A percentile compares a stretch with the other conserved stretches of the same genome.
phyloP scores from a whole-genome alignment of 2,329 filamentous ascomycete species.

The Alternaria brassicicola region DNA sequence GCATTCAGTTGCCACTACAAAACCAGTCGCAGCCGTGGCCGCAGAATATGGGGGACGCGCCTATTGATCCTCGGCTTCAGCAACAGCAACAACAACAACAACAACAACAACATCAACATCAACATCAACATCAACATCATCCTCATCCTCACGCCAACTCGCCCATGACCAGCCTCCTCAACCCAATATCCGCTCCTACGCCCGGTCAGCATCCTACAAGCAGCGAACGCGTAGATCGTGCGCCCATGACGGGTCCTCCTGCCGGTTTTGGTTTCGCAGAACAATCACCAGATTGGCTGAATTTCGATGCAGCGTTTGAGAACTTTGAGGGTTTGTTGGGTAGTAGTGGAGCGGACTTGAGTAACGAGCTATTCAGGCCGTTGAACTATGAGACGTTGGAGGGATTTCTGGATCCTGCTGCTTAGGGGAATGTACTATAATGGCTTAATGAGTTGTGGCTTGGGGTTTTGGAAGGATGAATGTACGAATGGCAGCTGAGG shows the following conservation, averaged over 20 bases:
- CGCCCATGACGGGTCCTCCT: conserved; percentile 25
- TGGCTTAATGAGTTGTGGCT: not conserved
- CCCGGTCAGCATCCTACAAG: conserved; percentile 48
- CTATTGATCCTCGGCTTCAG: conserved; percentile 46
- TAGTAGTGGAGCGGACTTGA: conserved; percentile 47
- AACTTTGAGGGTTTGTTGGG: conserved; percentile 49
- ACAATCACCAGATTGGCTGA: conserved; percentile 47
- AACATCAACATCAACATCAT: no score
- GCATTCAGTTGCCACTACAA: conserved; percentile 15
- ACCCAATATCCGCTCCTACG: conserved; percentile 33
- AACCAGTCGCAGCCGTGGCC: conserved; percentile 29
- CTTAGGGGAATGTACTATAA: conserved; percentile 4
- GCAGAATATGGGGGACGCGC: conserved; percentile 28
- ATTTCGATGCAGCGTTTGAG: conserved; percentile 50
- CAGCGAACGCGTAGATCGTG: conserved; percentile 43
- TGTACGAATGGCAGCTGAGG: not conserved
- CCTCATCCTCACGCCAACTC: conserved; percentile 23
- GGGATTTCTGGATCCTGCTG: conserved; percentile 39
- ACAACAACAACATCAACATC: conserved; percentile 14
- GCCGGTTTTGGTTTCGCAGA: conserved; percentile 42
- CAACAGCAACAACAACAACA: conserved; percentile 34
- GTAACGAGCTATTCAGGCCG: conserved; percentile 47
- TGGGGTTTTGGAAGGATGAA: not conserved
- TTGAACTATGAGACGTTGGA: conserved; percentile 46
- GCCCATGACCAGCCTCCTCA: conserved; percentile 40